Evolutionary conservation across 768 basidiomycete species (phyloP).

Genomic region (Lactarius psammicola): DNA sequence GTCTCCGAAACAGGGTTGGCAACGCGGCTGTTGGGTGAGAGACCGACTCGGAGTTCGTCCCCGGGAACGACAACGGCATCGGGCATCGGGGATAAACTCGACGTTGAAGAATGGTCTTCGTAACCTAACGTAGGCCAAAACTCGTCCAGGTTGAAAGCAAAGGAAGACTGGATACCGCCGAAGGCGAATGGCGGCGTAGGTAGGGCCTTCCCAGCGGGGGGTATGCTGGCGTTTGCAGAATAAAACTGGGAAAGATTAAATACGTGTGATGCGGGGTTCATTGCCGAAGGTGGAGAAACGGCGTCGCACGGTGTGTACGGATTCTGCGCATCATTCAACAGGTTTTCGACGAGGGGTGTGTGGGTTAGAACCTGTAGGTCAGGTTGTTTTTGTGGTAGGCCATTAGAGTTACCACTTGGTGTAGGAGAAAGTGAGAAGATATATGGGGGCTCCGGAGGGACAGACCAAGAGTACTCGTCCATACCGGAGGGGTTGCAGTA

Average conservation of each 20-base stretch:
- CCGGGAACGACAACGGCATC: neutral
- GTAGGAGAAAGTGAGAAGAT: constrained; percentile 2
- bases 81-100: neutral
- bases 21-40: neutral
- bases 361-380: too few species aligned
- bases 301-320: neutral
- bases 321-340: neutral
- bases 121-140: neutral
- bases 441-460: neutral
- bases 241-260: constrained; percentile 14
- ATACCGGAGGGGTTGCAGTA: neutral
- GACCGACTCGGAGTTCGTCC: neutral
- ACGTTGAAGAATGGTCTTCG: neutral
- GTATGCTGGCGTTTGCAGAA: neutral
- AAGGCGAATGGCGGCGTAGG: constrained; percentile 8
- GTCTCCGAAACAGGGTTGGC: neutral
- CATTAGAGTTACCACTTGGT: neutral
- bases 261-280: neutral
- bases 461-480: constrained; percentile 10
- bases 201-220: neutral
- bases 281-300: neutral
- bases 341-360: constrained; percentile 1
- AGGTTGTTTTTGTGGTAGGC: neutral
- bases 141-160: neutral
- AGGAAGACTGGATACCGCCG: constrained; percentile 6